Base-by-base conservation (phyloP, 495 filamentous ascomycete species). In the Talaromyces wortmannii region DNA sequence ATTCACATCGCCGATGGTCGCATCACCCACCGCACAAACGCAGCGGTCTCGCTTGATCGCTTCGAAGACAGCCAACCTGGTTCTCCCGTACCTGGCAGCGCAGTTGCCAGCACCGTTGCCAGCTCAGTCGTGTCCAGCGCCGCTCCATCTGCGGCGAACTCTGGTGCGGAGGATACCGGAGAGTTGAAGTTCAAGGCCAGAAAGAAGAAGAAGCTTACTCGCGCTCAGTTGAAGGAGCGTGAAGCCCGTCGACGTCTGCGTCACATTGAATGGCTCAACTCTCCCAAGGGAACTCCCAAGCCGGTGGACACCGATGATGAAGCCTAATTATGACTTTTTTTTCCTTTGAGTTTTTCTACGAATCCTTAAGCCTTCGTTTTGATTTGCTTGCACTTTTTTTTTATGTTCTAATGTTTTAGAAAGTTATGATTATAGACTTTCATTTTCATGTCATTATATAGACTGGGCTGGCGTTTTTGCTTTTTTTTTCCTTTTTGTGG, bases 161-260 rank as follows among this genome's bases (percentile, higher is more conserved):
- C 81, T 45, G 94, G 89, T 7, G 88, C 78, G 4, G 95, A 97
- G 71, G 92, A 90, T 55, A 78, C 77, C 31, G 81, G 80, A 16
- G 83, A 90, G 13, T 81, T 98, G 76, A 91, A 94, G 70, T 98
- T 98, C 84, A 86, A 85, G 67, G 81, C 91, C 3, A 91, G 92
- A 79, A 90, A 90, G 80, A 97, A 96, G 87, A 96, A 92, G 85
- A 98, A 98, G 89, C 78, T 95, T 83, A 98, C 94, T 49, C 87
- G 92, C 73, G 89, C 88, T 69, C 92, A 98, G 74, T 57, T 90
- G 63, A 98, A 98, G 80, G 94, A 98, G 60, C 78, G 88, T 3
- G 95, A 98, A 69, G 86, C 86, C 30, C 79, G 94, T 58, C 81
- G 92, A 55, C 78, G 92, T 66, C 75, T 98, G 72, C 87, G 94